phyloP scores from a whole-genome alignment of 148 eudicot genomes.

The Suaeda aralocaspica region DNA sequence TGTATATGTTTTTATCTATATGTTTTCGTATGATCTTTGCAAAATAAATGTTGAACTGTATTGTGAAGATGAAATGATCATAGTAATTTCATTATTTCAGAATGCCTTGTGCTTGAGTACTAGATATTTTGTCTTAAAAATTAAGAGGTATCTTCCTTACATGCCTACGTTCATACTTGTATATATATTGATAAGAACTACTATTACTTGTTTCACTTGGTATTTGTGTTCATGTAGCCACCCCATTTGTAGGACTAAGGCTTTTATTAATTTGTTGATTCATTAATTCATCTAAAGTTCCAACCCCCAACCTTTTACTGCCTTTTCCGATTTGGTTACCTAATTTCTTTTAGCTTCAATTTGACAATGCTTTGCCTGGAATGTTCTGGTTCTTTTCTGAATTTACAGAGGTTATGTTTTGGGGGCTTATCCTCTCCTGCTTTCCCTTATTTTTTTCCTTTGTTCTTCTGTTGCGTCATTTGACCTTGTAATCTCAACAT shows the following conservation, averaged over 20 bases:
- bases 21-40: neutral
- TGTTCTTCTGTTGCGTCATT: neutral
- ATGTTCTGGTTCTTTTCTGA: neutral
- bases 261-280: no score
- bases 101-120: neutral
- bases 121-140: neutral
- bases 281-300: neutral
- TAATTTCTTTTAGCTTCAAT: neutral
- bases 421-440: neutral
- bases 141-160: neutral
- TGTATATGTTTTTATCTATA: no score
- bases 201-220: neutral
- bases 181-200: neutral
- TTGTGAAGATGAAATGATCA: neutral
- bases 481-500: neutral
- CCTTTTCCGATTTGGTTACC: no score
- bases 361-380: neutral
- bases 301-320: neutral
- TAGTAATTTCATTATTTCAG: neutral
- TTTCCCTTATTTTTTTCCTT: neutral
- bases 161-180: neutral
- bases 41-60: neutral
- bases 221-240: neutral
- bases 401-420: neutral
- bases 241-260: no score